These are phyloP conservation scores for Candida buenavistaensis DNA, from an alignment of 1,139 yeast species.

Conservation along the genomic window DNA sequence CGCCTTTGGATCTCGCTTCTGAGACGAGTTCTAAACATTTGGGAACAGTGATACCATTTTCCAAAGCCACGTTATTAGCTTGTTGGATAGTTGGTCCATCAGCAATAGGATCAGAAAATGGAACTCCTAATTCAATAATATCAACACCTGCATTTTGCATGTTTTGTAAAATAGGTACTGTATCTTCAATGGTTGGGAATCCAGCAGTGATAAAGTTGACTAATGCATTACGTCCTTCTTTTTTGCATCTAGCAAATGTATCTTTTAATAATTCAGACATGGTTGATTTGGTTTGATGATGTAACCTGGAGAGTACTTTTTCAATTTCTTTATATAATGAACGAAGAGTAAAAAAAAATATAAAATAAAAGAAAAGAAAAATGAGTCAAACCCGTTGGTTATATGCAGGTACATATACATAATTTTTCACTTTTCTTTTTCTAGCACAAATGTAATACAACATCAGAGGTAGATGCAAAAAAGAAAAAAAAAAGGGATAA, in stretches of 20 bases:
- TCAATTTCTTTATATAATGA: too few relatives aligned
- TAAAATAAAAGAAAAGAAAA: too few relatives aligned
- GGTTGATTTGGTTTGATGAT: not conserved
- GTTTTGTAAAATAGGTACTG: slow-evolving; percentile 81
- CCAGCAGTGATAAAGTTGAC: slow-evolving; percentile 95
- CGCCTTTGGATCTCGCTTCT: slow-evolving; percentile 78
- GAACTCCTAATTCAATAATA: slow-evolving; percentile 90
- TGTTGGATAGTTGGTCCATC: slow-evolving; percentile 97
- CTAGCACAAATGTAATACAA: too few relatives aligned
- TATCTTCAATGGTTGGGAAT: slow-evolving; percentile 82
- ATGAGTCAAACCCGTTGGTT: too few relatives aligned
- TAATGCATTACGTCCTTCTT: slow-evolving; percentile 81
- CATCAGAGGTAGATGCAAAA: too few relatives aligned
- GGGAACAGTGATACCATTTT: slow-evolving; percentile 75
- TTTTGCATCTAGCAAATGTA: slow-evolving; percentile 69
- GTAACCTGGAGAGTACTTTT: too few relatives aligned
- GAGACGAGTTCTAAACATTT: slow-evolving; percentile 69
- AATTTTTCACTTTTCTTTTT: too few relatives aligned
- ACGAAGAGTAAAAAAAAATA: too few relatives aligned
- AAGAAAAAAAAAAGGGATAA: too few relatives aligned
- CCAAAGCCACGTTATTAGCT: slow-evolving; percentile 76
- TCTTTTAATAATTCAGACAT: slow-evolving; percentile 72
- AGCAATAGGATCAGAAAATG: slow-evolving; percentile 98
- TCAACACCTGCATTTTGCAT: slow-evolving; percentile 96
- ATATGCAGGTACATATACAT: too few relatives aligned